Conservation (phyloP, 768 basidiomycete species). For the Termitomyces sp. region DNA sequence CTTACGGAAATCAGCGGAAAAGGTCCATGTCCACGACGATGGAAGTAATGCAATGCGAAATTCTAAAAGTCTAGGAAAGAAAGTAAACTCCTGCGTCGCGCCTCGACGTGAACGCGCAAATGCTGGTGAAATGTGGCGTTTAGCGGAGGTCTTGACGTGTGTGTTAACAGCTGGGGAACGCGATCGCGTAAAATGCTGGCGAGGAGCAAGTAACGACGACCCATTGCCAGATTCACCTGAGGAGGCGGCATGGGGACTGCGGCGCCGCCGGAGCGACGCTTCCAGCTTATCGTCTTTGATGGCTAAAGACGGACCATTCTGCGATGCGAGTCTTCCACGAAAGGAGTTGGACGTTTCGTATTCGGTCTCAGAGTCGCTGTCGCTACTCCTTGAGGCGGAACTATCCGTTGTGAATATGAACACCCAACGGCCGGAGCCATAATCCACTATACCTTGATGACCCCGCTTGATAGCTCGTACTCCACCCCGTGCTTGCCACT, state of each 20-base stretch:
- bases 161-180: slow-evolving; percentile 52
- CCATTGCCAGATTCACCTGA: slow-evolving; percentile 34
- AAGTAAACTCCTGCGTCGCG: slow-evolving; percentile 16
- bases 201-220: slow-evolving; percentile 25
- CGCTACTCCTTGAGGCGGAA: slow-evolving; percentile 44
- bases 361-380: slow-evolving; percentile 56
- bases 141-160: slow-evolving; percentile 26
- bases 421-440: neutral
- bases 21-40: slow-evolving; percentile 31
- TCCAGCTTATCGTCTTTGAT: slow-evolving; percentile 19
- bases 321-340: slow-evolving; percentile 39
- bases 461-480: slow-evolving; percentile 83
- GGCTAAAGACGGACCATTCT: slow-evolving; percentile 18
- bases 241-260: slow-evolving; percentile 28
- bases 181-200: slow-evolving; percentile 62
- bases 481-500: slow-evolving; percentile 53
- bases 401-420: slow-evolving; percentile 20
- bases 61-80: slow-evolving; percentile 46
- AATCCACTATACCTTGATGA: slow-evolving; percentile 57
- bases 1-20: slow-evolving; percentile 57
- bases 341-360: slow-evolving; percentile 32
- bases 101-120: slow-evolving; percentile 35
- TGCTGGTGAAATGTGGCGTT: slow-evolving; percentile 33
- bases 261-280: slow-evolving; percentile 21
- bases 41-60: slow-evolving; percentile 40